A percentile compares a stretch with the other conserved stretches of the same genome.
Conservation (phyloP, 1,139 yeast genomes). For the Oligophagozyma castellii region DNA sequence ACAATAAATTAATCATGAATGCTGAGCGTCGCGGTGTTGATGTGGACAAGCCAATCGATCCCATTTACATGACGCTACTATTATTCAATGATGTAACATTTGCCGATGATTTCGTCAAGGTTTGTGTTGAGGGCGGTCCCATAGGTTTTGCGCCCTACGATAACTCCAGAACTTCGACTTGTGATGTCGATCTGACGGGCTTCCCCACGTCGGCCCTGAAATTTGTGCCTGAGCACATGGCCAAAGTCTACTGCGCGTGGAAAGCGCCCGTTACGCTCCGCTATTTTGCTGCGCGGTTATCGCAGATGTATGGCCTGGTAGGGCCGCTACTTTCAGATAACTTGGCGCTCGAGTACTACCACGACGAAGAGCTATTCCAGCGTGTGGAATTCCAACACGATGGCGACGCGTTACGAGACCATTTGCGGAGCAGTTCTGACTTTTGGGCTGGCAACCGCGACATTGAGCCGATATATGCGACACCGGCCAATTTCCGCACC, state of each 20-base stretch:
- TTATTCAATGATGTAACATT: slow-evolving; percentile 28
- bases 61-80: slow-evolving; percentile 27
- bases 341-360: slow-evolving; percentile 42
- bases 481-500: slow-evolving; percentile 22
- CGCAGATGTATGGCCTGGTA: slow-evolving; percentile 34
- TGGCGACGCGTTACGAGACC: slow-evolving; percentile 17
- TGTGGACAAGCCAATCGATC: slow-evolving; percentile 36
- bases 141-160: slow-evolving; percentile 34
- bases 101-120: slow-evolving; percentile 31
- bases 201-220: not conserved
- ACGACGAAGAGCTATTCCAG: slow-evolving; percentile 28
- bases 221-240: not conserved
- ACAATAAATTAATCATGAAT: slow-evolving; percentile 29
- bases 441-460: slow-evolving; percentile 44
- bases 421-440: slow-evolving; percentile 26
- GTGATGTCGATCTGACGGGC: slow-evolving; percentile 9
- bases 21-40: slow-evolving; percentile 33
- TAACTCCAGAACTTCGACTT: slow-evolving; percentile 4
- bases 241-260: slow-evolving; percentile 30
- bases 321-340: slow-evolving; percentile 26
- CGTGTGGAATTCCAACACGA: slow-evolving; percentile 29
- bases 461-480: slow-evolving; percentile 30
- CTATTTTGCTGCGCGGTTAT: slow-evolving; percentile 40
- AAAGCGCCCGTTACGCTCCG: slow-evolving; percentile 39
- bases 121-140: slow-evolving; percentile 34